Evolutionary conservation across 305 asterid species (phyloP), one percentile per base, ranked within the genome.

Genomic region (Plantago coronopus): DNA sequence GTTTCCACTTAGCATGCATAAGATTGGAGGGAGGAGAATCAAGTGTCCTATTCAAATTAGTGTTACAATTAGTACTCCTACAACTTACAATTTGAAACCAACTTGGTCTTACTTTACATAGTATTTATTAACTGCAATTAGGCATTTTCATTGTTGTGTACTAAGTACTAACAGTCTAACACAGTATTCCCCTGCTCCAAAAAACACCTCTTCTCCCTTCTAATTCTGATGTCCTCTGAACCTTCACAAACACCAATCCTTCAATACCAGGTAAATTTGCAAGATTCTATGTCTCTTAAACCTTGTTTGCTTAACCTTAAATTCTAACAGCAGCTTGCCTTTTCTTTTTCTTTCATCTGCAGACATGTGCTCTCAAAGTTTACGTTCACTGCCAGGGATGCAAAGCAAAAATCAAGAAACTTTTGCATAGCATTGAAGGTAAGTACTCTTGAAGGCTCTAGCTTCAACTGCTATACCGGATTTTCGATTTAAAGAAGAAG

Each of bases 341-440:
- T n/a, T n/a, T n/a, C n/a, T 54, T 42, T 14, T 61, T n/a, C 45
- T 18, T 68, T 57, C 57, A 37, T 61, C 71, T 63, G 21, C 80
- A 90, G 97, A 90, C 84, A 56, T 85, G 94, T 91, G 70, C 70
- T 76, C 77, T 90, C 47, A 90, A 82, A 63, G 97, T 90, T 61
- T 85, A 94, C 40, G 83, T 87, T 74, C 96, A 90, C 76, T 90
- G 96, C 54, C 84, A 84, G 75, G 96, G 91, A 60, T 90, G 96
- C 86, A 85, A 79, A 61, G 79, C 63, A 34, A 85, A 90, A 72
- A 96, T 87, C 56, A 85, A 90, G 85, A 90, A 85, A 82, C 78
- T 81, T n/a, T 76, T 90, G 4, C 91, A 74, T 54, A 72, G 70
- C 78, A 83, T 88, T 51, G 94, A 87, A 79, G 97, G 97, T 89